Base-by-base conservation (phyloP, 2,329 filamentous ascomycete species). In the Pseudopithomyces chartarum region DNA sequence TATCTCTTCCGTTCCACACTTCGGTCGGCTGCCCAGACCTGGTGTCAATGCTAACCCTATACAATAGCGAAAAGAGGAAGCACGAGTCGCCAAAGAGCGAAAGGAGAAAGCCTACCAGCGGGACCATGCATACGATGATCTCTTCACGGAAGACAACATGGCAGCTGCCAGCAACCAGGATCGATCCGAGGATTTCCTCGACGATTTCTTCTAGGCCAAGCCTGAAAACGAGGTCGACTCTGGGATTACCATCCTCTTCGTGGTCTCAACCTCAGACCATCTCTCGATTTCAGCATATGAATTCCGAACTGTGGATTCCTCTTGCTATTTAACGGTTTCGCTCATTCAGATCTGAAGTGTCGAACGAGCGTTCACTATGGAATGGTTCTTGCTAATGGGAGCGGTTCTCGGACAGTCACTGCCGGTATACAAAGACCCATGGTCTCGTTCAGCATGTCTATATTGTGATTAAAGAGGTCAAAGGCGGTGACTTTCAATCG, bases 91-190 rank as follows among this genome's bases (percentile, higher is more conserved):
- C 48, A 89, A 92, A 76, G 91, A 97, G 80, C 85, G 91, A 62
- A 90, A 91, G 76, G 89, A 96, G 77, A 86, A 94, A 78, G 96
- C 96, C 76, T 96, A 88, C 84, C 91, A 96, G 77, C 95, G 95
- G 78, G 92, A 97, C n/a, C 94, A 99, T 78, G 94, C 93, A 1
- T 99, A 99, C 76, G 95, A 98, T 73, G 92, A 97, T 45, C 78
- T 97, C 52, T 92, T 97, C 76, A 87, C 85, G 4, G 92, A 96
- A 52, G 91, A 97, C 56, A 89, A 90, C 67, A 83, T 96, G 80
- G 87, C 87, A 42, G 79, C 76, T 20, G 87, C 87, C 54, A 97
- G 89, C 79, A 99, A 99, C 76, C 91, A 97, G 77, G 87, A 97
- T 70, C 85, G 92, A 13, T 83, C 84, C 60, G 85, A 87, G 57